These are phyloP conservation scores for Clathrus columnatus DNA, from an alignment of 768 basidiomycete genomes.

Conservation along the genomic window DNA sequence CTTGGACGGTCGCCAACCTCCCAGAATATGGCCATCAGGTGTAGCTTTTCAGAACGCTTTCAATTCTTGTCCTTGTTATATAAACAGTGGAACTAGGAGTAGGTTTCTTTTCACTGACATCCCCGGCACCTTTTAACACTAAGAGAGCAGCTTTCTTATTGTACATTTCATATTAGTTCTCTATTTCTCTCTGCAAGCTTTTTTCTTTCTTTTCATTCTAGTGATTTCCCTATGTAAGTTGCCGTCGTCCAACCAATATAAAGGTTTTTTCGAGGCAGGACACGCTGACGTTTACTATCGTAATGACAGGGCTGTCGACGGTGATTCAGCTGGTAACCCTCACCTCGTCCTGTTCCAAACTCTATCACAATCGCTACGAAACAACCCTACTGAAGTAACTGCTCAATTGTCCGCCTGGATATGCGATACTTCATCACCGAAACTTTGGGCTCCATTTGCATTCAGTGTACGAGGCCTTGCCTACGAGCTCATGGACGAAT, in stretches of 20 bases:
- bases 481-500: slow-evolving; percentile 13
- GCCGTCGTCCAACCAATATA: too few species aligned
- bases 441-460: slow-evolving; percentile 13
- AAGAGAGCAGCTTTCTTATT: background rate
- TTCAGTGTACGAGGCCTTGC: slow-evolving; percentile 13
- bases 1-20: background rate
- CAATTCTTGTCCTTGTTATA: background rate
- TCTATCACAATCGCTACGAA: slow-evolving; percentile 6
- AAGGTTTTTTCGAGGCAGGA: background rate
- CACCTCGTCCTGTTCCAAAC: slow-evolving; percentile 11
- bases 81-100: background rate
- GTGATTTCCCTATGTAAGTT: background rate
- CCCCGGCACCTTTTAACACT: background rate
- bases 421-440: slow-evolving; percentile 8
- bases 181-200: too few species aligned
- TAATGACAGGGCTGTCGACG: background rate
- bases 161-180: background rate
- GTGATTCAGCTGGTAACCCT: background rate
- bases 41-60: background rate
- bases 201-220: too few species aligned
- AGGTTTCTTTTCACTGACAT: background rate
- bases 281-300: background rate
- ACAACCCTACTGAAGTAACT: slow-evolving; percentile 11
- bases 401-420: slow-evolving; percentile 11
- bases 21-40: background rate